phyloP scores from a whole-genome alignment of 2,329 filamentous ascomycete species.

The Davidsoniella australis region DNA sequence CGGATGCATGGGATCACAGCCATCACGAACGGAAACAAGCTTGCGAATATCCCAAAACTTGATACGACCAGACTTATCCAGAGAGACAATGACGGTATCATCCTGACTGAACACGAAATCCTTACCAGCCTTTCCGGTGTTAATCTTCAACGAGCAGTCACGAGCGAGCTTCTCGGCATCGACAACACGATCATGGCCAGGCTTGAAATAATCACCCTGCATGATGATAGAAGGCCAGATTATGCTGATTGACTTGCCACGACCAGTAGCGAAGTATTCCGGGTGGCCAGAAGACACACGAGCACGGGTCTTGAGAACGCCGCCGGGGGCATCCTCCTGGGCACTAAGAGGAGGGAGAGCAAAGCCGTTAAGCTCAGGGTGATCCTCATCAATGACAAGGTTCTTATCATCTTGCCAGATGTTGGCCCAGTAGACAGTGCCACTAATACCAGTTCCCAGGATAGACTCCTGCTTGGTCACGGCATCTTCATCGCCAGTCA shows the following conservation, averaged over 20 bases:
- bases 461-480: slow-evolving; percentile 53
- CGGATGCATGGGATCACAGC: slow-evolving; percentile 31
- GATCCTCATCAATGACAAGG: slow-evolving; percentile 51
- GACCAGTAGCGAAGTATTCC: slow-evolving; percentile 86
- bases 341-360: slow-evolving; percentile 73
- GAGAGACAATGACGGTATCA: slow-evolving; percentile 80
- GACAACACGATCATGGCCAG: slow-evolving; percentile 49
- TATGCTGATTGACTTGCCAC: slow-evolving; percentile 90
- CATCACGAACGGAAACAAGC: slow-evolving; percentile 40
- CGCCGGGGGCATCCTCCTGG: slow-evolving; percentile 77
- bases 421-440: slow-evolving; percentile 89
- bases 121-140: slow-evolving; percentile 93
- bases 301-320: slow-evolving; percentile 87
- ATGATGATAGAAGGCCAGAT: slow-evolving; percentile 53
- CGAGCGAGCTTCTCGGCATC: slow-evolving; percentile 77
- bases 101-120: slow-evolving; percentile 97
- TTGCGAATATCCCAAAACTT: slow-evolving; percentile 96
- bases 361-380: slow-evolving; percentile 72
- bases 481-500: slow-evolving; percentile 24
- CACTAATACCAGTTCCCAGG: slow-evolving; percentile 83
- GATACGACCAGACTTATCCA: slow-evolving; percentile 90
- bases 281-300: slow-evolving; percentile 78
- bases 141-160: slow-evolving; percentile 80
- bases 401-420: slow-evolving; percentile 64
- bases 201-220: slow-evolving; percentile 45